phyloP scores from a whole-genome alignment of 371 early-diverging fungal genomes.

The Smittium culicis region DNA sequence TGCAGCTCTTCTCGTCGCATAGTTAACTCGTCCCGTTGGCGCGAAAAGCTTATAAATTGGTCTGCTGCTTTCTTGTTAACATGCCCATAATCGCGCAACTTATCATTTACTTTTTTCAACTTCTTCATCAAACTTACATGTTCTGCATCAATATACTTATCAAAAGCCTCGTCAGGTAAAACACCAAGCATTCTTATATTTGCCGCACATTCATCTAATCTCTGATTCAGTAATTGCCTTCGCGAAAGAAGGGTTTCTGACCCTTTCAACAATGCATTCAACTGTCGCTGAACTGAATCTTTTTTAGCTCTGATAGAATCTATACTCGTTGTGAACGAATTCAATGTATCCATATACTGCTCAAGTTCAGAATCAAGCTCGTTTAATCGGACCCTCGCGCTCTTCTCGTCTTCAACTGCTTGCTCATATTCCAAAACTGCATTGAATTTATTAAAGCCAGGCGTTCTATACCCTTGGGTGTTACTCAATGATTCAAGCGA shows the following conservation, averaged over 20 bases:
- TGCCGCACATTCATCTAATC: constrained; percentile 71
- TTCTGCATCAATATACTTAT: constrained; percentile 36
- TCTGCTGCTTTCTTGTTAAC: constrained; percentile 97
- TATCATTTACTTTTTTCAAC: constrained; percentile 71
- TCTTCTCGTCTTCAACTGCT: constrained; percentile 17
- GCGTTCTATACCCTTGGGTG: background rate
- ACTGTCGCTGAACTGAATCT: constrained; percentile 18
- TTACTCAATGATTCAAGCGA: constrained; percentile 43
- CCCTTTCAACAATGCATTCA: constrained; percentile 21
- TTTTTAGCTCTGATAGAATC: constrained; percentile 18
- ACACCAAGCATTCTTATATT: constrained; percentile 91
- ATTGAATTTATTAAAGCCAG: background rate
- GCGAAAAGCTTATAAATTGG: constrained; percentile 83
- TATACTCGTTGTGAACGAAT: constrained; percentile 21
- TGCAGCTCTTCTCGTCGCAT: constrained; percentile 78
- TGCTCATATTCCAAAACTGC: constrained; percentile 11
- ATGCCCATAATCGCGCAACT: constrained; percentile 71
- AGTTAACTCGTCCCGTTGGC: constrained; percentile 68
- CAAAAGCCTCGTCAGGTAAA: constrained; percentile 85
- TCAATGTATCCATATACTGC: constrained; percentile 29
- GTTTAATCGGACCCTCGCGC: constrained; percentile 16
- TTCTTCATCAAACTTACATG: constrained; percentile 36
- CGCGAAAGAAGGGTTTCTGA: constrained; percentile 49
- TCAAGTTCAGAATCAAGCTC: constrained; percentile 22
- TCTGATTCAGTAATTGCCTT: constrained; percentile 54